phyloP scores from a whole-genome alignment of 257 asterid genomes.

The Fraxinus cuspidata region DNA sequence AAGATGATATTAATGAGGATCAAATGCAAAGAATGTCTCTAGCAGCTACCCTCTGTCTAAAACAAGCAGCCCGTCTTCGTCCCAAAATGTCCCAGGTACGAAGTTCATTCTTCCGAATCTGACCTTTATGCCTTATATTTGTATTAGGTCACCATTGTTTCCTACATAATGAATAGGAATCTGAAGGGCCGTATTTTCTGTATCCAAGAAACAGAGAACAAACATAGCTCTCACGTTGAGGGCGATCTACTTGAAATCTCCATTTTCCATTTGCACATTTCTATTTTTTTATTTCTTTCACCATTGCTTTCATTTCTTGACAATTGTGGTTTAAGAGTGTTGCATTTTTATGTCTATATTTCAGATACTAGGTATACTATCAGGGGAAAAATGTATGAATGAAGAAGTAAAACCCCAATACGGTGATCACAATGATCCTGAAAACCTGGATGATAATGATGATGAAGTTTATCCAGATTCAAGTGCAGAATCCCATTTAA shows the following conservation, averaged over 20 bases:
- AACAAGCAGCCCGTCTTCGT: conserved; percentile 85
- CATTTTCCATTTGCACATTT: too few species aligned
- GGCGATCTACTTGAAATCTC: background rate
- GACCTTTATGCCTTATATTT: background rate
- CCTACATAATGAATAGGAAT: too few species aligned
- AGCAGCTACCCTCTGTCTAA: conserved; percentile 76
- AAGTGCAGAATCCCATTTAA: conserved; percentile 74
- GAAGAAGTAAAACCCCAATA: conserved; percentile 24
- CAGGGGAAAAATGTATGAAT: conserved; percentile 44
- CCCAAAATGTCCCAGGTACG: conserved; percentile 76
- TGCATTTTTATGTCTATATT: background rate
- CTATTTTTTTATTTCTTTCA: background rate
- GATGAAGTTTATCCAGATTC: conserved; percentile 93
- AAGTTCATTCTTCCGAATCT: background rate
- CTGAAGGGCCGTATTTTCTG: too few species aligned
- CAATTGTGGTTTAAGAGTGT: background rate
- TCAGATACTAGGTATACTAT: conserved; percentile 60
- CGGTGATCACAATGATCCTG: conserved; percentile 27
- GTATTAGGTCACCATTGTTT: too few species aligned
- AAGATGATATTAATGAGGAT: conserved; percentile 43
- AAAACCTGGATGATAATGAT: conserved; percentile 52
- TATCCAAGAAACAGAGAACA: too few species aligned
- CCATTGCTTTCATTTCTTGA: background rate
- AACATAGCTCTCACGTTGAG: too few species aligned
- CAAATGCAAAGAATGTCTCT: conserved; percentile 67